phyloP scores from a whole-genome alignment of 352 stramenopile species.

The Globisporangium parvum region DNA sequence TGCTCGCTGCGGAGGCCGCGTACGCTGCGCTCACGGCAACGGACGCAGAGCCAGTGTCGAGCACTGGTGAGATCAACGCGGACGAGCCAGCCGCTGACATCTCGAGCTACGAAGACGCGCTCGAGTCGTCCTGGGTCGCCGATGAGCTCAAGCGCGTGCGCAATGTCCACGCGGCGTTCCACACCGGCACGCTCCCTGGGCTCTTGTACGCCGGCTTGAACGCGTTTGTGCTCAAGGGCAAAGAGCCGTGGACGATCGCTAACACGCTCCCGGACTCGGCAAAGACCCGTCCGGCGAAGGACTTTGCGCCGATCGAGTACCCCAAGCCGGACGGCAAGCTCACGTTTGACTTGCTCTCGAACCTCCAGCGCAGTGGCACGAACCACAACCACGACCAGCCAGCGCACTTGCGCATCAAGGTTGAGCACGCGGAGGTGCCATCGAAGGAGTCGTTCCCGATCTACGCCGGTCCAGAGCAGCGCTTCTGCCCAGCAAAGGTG shows the following conservation, averaged over 20 bases:
- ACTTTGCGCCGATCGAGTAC: conserved; percentile 94
- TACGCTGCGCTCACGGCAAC: conserved; percentile 83
- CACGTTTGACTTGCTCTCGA: conserved; percentile 98
- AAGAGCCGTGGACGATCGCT: conserved; percentile 95
- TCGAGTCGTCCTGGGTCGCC: conserved; percentile 94
- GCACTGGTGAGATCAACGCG: conserved; percentile 65
- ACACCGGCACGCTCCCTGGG: conserved; percentile 91
- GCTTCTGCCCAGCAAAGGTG: conserved; percentile 97
- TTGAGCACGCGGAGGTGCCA: conserved; percentile 81
- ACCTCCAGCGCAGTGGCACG: conserved; percentile 95
- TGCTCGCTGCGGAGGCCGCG: conserved; percentile 94
- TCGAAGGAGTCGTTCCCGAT: conserved; percentile 84
- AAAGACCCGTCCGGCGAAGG: conserved; percentile 87
- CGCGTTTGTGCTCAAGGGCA: conserved; percentile 91
- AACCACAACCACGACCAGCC: conserved; percentile 99
- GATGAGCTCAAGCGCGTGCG: conserved; percentile 96
- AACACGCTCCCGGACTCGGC: conserved; percentile 85
- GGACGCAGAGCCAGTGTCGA: conserved; percentile 51
- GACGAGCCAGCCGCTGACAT: conserved; percentile 60
- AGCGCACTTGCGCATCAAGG: conserved; percentile 95
- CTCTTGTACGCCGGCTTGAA: conserved; percentile 92
- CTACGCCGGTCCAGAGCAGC: conserved; percentile 96
- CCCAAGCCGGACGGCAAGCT: conserved; percentile 95
- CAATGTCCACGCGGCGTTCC: conserved; percentile 97
- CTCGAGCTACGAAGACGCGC: conserved; percentile 80